phyloP scores from a whole-genome alignment of 2,329 filamentous ascomycete species.

The Ilyonectria destructans region DNA sequence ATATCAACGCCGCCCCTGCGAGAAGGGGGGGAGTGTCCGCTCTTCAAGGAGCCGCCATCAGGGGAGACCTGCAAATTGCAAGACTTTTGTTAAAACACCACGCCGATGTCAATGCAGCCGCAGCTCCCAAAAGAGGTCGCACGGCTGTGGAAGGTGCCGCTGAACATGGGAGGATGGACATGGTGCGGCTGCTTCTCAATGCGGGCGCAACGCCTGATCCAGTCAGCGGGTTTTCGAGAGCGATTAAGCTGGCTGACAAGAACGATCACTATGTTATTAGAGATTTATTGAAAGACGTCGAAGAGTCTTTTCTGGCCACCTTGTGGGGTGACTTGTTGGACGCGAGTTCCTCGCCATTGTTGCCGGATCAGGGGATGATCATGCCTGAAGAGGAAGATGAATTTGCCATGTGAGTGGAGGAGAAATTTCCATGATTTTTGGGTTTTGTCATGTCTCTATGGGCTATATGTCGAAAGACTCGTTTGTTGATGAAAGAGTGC shows the following conservation, averaged over 20 bases:
- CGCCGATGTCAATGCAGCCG: neutral
- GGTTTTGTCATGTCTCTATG: neutral
- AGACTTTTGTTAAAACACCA: neutral
- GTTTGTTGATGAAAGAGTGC: too few relatives aligned
- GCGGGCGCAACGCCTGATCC: constrained; percentile 2
- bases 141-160: constrained; percentile 22
- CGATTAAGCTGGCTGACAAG: constrained; percentile 15
- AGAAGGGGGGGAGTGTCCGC: neutral
- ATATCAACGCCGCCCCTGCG: constrained; percentile 7
- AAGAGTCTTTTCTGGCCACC: neutral
- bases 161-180: constrained; percentile 24
- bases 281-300: neutral
- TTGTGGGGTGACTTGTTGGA: neutral
- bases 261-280: constrained; percentile 2
- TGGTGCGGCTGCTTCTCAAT: constrained; percentile 15
- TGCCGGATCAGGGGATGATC: neutral
- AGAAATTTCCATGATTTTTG: too few relatives aligned
- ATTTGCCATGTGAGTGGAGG: neutral
- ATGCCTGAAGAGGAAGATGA: neutral
- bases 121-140: neutral
- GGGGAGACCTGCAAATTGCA: constrained; percentile 6
- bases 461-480: too few relatives aligned
- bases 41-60: constrained; percentile 9
- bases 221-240: neutral
- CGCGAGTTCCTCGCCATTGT: neutral